Base-by-base conservation (phyloP, 2,329 filamentous ascomycete genomes). In the Huntiella abstrusa region DNA sequence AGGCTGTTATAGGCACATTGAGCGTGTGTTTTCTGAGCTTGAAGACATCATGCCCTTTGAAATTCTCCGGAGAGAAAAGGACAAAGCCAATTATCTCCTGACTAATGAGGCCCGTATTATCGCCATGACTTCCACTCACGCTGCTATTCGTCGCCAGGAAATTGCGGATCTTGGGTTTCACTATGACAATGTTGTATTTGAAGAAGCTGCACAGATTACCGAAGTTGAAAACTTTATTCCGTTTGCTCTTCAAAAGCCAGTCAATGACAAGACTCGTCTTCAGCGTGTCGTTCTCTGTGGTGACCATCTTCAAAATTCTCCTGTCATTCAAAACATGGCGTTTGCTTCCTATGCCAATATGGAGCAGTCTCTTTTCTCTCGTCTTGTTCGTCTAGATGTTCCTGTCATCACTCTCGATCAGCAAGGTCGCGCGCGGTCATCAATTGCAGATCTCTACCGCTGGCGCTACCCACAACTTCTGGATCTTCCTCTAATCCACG, bases 101-200 rank as follows among this genome's bases (percentile, higher is more conserved):
- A 81, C 86, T 4, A 95, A 86, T 56, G 88, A 96, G 62, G 92
- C 92, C n/a, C 80, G 91, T 33, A 91, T 98, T 52, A 80, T 98
- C 53, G 92, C 91, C 49, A 98, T 98, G 92, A 98, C 91, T 13
- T 92, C 87, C 3, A 98, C 92, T 0, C 91, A 98, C 60, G 92
- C 91, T 4, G 91, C 91, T 1, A 98, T 98, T 72, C 77, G 86
- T 51, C 72, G 88, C 52, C 77, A 84, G 52, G 88, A 96, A 56
- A 96, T 98, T 55, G 81, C 85, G 1, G 71, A 75, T 12, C 71
- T 96, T n/a, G 87, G 87, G 12, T 98, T 98, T 63, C 84, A 85
- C 54, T 98, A 98, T 56, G 87, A 96, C 65, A 98, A 94, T 53
- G 82, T 98, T 10, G 72, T 98, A 45, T 95, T 98, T 83, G 91